phyloP scores from a whole-genome alignment of 495 filamentous ascomycete genomes.

The Glarea lozoyensis region DNA sequence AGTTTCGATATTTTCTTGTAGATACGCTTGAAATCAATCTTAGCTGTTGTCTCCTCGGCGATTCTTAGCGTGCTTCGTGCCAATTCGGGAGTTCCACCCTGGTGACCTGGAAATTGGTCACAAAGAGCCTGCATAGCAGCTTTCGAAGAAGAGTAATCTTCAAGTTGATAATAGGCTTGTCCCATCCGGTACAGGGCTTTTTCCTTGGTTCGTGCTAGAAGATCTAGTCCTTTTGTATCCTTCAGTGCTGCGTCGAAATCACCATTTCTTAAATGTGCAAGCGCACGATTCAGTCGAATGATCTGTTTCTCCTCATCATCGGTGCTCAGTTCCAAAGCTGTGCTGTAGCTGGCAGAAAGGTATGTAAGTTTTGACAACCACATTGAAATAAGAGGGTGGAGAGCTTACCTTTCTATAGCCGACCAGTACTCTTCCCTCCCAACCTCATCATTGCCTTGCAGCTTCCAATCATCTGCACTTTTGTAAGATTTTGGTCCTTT shows the following conservation, averaged over 20 bases:
- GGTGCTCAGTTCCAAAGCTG: slow-evolving; percentile 20
- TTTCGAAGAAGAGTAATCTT: slow-evolving; percentile 23
- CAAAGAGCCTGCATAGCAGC: slow-evolving; percentile 24
- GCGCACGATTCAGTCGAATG: slow-evolving; percentile 32
- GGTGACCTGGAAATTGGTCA: slow-evolving; percentile 25
- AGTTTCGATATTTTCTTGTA: slow-evolving; percentile 25
- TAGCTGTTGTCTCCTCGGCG: slow-evolving; percentile 28
- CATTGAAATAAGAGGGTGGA: background rate
- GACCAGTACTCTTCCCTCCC: slow-evolving; percentile 16
- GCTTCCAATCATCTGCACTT: slow-evolving; percentile 12
- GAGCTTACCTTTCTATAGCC: slow-evolving; percentile 1
- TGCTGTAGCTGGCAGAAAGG: slow-evolving; percentile 21
- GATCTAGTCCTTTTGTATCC: slow-evolving; percentile 21
- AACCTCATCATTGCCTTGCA: slow-evolving; percentile 23
- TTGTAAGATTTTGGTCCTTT: background rate
- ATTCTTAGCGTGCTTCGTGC: slow-evolving; percentile 22
- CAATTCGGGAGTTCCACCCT: slow-evolving; percentile 23
- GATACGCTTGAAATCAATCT: slow-evolving; percentile 36
- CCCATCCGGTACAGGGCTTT: slow-evolving; percentile 38
- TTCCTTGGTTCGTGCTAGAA: slow-evolving; percentile 22
- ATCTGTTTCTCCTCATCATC: slow-evolving; percentile 6
- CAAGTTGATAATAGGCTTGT: slow-evolving; percentile 36
- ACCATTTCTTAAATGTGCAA: slow-evolving; percentile 28
- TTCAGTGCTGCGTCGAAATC: slow-evolving; percentile 24
- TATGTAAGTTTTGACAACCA: background rate